Base-by-base conservation (phyloP, 2,329 filamentous ascomycete genomes). In the Aspergillus texensis region DNA sequence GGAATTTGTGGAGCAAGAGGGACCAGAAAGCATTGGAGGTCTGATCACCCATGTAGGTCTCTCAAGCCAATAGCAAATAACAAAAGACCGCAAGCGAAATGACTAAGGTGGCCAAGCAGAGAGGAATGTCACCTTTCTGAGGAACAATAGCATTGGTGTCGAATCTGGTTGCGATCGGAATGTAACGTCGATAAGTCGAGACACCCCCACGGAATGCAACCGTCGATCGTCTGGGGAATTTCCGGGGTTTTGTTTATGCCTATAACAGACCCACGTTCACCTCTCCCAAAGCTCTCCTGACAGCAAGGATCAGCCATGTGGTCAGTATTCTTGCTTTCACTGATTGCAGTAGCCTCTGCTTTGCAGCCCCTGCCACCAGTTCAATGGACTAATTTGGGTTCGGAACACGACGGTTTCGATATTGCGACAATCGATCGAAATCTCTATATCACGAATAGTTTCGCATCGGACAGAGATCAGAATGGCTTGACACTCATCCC, bases 401-500 rank as follows among this genome's bases (percentile, higher is more conserved):
- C 26, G 28, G 50, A 30, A 4, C 12, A 14, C 41, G 46, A 19
- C 2, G 45, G 19, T 3, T 59, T 62, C 24, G 21, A 62, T 21
- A 48, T 58, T 21, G 21, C 61, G 14, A 28, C 36, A 1, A 21
- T 62, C 21, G 61, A 58, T 8, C 46, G 41, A 6, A 67, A 58
- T 6, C 69, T 75, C 34, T 85, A 81, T 61, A 78, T 86, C 11
- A 70, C 80, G 4, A 64, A 67, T 0, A 65, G 62, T 1, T 80
- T 85, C 54, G 78, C 81, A 0, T 68, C 74, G 0, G 68, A 65
- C 36, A 74, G 71, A 9, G 84, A 86, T 60, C 73, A 74, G 0
- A 72, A 79, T 57, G 83, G 83, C 1, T 69, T 85, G 32, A 85
- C 83, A 0, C 75, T 85, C 10, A 85, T 86, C 50, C 84, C 84